Base-by-base conservation (phyloP, 345 rosid genomes). In the Moringa oleifera region DNA sequence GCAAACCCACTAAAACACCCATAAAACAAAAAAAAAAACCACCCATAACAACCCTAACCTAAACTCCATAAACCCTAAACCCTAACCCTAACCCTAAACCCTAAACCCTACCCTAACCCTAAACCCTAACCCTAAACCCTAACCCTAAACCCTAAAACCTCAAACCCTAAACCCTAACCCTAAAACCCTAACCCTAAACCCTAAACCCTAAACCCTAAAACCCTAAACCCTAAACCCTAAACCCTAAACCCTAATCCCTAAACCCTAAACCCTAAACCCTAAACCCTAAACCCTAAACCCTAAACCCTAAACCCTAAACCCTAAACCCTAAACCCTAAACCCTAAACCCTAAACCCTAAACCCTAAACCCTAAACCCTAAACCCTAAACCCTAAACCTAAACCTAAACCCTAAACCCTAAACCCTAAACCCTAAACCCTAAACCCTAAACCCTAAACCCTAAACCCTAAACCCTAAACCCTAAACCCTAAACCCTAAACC, bases 281-380 rank as follows among this genome's bases (percentile, higher is more conserved):
- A 41, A 41, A 41, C 47, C 47, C 47, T 22, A 62, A 50, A 22
- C 66, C 66, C 25, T 16, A 62, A 62, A 22, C 66, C 57, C 23
- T 12, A 62, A 62, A 18, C 66, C 57, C 23, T 20, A 62, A 62
- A 53, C 66, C 66, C 49, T 22, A 62, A 62, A 53, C 56, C 57
- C 25, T 22, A 62, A 62, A 31, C 66, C 66, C 49, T 45, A 62
- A 62, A 53, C 66, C 57, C 23, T 45, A 62, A 62, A 53, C 56
- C 66, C 49, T 45, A 62, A 62, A 53, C 57, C 57, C 23, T 22
- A 62, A 62, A 53, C 66, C 66, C 54, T 47, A 62, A 62, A 50
- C 57, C 66, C 56, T 47, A 62, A 62, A 50, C 66, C 66, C 54
- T 25, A 62, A 62, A 50, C 66, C 66, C 45, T 47, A 62, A 50